Evolutionary conservation across 2,329 filamentous ascomycete species (phyloP).

Genomic region (Tolypocladium sp.): DNA sequence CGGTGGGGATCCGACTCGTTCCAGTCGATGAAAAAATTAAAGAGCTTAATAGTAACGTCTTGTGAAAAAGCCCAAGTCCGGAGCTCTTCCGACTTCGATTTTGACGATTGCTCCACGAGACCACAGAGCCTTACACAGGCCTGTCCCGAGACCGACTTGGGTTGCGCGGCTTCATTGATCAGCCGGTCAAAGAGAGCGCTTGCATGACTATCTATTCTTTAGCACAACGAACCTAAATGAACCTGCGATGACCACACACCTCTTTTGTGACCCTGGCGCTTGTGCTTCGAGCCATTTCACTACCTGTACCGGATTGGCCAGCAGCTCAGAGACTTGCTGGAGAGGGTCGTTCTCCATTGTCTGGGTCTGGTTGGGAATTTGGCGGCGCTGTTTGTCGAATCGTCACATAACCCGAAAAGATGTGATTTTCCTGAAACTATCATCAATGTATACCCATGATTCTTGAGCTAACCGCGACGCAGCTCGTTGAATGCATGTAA

Average conservation of each 20-base stretch:
- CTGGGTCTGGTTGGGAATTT: conserved; percentile 2
- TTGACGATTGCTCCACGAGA: conserved; percentile 51
- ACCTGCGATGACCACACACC: conserved; percentile 18
- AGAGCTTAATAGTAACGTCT: conserved; percentile 38
- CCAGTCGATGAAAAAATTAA: conserved; percentile 58
- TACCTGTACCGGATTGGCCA: conserved; percentile 26
- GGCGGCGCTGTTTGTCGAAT: background rate
- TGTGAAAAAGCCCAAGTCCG: conserved; percentile 42
- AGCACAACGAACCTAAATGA: background rate
- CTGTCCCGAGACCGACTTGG: conserved; percentile 45
- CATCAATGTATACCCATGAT: background rate
- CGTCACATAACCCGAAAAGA: background rate
- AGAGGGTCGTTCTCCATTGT: conserved; percentile 10
- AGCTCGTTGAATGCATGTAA: background rate
- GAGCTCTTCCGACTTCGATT: conserved; percentile 33
- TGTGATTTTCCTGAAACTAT: background rate
- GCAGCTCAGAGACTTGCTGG: conserved; percentile 19
- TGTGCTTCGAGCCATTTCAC: conserved; percentile 35
- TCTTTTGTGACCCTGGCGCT: conserved; percentile 19
- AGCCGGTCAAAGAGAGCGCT: conserved; percentile 37
- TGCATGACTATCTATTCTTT: conserved; percentile 15
- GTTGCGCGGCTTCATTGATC: conserved; percentile 39
- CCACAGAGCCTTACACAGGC: conserved; percentile 50
- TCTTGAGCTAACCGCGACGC: background rate
- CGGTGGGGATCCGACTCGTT: conserved; percentile 57